Conservation (phyloP, 257 asterid genomes). For the Solanum dulcamara region DNA sequence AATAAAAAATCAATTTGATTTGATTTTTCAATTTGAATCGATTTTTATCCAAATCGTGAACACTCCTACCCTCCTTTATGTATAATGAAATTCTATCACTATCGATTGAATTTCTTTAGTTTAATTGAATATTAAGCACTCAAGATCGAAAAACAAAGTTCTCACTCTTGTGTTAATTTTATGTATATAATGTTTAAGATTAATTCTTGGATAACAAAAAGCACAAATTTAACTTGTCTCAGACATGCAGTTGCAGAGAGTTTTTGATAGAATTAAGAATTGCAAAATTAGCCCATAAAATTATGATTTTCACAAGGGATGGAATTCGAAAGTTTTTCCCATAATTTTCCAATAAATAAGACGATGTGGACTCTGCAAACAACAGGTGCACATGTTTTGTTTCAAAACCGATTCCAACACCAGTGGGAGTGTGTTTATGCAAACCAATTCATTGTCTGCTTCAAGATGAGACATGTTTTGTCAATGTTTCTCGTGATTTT, state of each 20-base stretch:
- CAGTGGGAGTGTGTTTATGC: neutral
- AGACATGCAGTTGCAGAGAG: too few relatives aligned
- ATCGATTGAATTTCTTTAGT: too few relatives aligned
- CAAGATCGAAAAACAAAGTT: neutral
- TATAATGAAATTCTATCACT: neutral
- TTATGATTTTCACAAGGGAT: neutral
- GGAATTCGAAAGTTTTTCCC: neutral
- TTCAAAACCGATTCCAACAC: neutral
- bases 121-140: too few relatives aligned
- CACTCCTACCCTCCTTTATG: neutral
- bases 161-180: neutral
- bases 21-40: too few relatives aligned
- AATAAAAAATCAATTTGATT: too few relatives aligned
- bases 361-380: neutral
- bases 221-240: neutral
- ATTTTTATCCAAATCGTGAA: too few relatives aligned
- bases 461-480: neutral
- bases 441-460: neutral
- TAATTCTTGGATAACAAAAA: neutral
- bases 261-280: neutral
- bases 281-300: neutral
- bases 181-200: neutral
- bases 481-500: neutral
- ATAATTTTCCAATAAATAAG: neutral
- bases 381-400: neutral